Evolutionary conservation across 768 basidiomycete species (phyloP).

Genomic region (Imleria badia): DNA sequence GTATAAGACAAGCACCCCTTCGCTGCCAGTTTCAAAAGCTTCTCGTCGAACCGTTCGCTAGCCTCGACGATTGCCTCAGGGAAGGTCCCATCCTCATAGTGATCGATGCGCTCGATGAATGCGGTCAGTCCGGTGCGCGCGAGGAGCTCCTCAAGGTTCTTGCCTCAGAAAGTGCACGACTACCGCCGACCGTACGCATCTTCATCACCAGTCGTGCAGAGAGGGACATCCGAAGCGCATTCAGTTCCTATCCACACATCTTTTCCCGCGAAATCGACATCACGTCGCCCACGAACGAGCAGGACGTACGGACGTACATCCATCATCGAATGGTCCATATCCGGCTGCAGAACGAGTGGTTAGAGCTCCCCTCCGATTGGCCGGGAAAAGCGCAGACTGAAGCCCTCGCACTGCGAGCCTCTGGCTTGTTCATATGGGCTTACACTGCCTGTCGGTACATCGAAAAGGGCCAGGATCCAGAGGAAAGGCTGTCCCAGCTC

Average conservation of each 20-base stretch:
- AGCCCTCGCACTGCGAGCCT: slow-evolving; percentile 28
- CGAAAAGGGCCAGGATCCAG: slow-evolving; percentile 31
- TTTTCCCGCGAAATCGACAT: slow-evolving; percentile 26
- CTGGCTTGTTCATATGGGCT: slow-evolving; percentile 35
- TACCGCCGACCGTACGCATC: slow-evolving; percentile 29
- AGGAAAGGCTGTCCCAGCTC: slow-evolving; percentile 29
- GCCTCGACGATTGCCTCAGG: slow-evolving; percentile 12
- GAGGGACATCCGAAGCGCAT: slow-evolving; percentile 22
- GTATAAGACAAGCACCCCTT: slow-evolving; percentile 29
- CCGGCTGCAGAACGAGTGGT: slow-evolving; percentile 26
- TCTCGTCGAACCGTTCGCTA: slow-evolving; percentile 32
- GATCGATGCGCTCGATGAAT: slow-evolving; percentile 40
- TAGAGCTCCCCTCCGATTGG: slow-evolving; percentile 30
- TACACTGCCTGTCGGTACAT: slow-evolving; percentile 33
- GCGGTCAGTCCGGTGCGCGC: slow-evolving; percentile 21
- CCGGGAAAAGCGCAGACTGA: slow-evolving; percentile 21
- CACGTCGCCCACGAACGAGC: slow-evolving; percentile 22
- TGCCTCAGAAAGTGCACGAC: slow-evolving; percentile 18
- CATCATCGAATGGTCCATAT: slow-evolving; percentile 27
- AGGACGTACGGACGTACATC: slow-evolving; percentile 28
- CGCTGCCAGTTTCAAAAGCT: slow-evolving; percentile 35
- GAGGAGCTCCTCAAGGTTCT: slow-evolving; percentile 31
- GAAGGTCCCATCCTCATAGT: slow-evolving; percentile 32
- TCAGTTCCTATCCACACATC: slow-evolving; percentile 14
- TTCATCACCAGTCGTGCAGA: slow-evolving; percentile 36